These are phyloP conservation scores for Phytophthora uliginosa DNA, from an alignment of 352 stramenopile species.

Conservation along the genomic window DNA sequence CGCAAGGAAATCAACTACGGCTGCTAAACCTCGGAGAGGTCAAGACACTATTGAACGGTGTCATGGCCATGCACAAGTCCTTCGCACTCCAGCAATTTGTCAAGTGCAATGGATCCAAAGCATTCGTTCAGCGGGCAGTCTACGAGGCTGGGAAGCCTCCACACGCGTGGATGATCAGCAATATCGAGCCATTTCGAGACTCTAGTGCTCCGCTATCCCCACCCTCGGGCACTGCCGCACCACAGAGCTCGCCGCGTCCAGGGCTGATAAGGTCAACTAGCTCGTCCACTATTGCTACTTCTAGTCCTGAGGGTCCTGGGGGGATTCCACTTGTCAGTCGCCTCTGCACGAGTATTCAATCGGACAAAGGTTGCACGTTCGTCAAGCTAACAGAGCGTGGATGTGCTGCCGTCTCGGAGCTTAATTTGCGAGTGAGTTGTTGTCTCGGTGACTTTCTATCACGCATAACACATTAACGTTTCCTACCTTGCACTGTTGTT, in stretches of 20 bases:
- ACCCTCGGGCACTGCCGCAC: slow-evolving; percentile 12
- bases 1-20: slow-evolving; percentile 71
- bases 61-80: slow-evolving; percentile 66
- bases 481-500: background rate
- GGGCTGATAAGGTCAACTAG: slow-evolving; percentile 19
- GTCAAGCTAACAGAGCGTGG: slow-evolving; percentile 84
- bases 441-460: background rate
- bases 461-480: background rate
- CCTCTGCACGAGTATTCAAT: slow-evolving; percentile 71
- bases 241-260: slow-evolving; percentile 22
- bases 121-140: slow-evolving; percentile 75
- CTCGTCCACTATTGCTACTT: slow-evolving; percentile 17
- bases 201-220: slow-evolving; percentile 16
- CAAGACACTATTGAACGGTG: slow-evolving; percentile 74
- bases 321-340: slow-evolving; percentile 53
- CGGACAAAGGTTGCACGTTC: slow-evolving; percentile 79
- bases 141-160: slow-evolving; percentile 70
- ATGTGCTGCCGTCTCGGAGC: slow-evolving; percentile 69
- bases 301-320: slow-evolving; percentile 12
- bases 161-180: slow-evolving; percentile 88
- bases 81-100: slow-evolving; percentile 84
- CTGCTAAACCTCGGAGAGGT: slow-evolving; percentile 73
- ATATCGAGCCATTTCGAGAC: slow-evolving; percentile 60
- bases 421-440: slow-evolving; percentile 70
- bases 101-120: slow-evolving; percentile 77